phyloP scores from a whole-genome alignment of 306 rosid genomes.

The Calophaca sinica region DNA sequence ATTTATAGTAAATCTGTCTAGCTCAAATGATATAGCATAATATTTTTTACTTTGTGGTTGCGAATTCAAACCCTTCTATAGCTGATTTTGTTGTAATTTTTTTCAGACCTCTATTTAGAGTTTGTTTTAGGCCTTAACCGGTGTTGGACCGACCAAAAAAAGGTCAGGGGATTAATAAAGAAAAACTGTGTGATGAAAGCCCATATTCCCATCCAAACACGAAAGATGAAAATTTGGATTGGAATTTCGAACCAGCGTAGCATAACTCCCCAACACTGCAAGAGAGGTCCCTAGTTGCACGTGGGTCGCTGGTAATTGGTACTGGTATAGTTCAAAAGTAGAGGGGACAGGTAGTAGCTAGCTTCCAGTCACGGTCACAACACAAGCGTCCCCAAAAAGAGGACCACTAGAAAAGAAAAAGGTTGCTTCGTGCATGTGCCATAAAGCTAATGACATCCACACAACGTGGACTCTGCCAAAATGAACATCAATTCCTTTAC shows the following conservation, averaged over 20 bases:
- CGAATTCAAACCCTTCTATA: no score
- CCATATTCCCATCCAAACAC: slow-evolving; percentile 18
- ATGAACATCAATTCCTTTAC: slow-evolving; percentile 37
- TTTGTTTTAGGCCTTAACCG: no score
- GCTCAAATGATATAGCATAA: no score
- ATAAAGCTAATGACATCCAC: slow-evolving; percentile 40
- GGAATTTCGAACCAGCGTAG: slow-evolving; percentile 18
- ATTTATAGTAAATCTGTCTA: no score
- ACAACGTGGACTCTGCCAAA: slow-evolving; percentile 27
- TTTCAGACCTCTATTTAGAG: no score
- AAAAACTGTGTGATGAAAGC: background rate
- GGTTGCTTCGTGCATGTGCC: slow-evolving; percentile 46
- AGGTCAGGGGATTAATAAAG: no score
- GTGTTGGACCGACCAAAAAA: no score
- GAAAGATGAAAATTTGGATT: slow-evolving; percentile 13
- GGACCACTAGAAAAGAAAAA: slow-evolving; percentile 57
- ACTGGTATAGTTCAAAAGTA: slow-evolving; percentile 6
- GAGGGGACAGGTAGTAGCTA: slow-evolving; percentile 42
- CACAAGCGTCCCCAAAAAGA: slow-evolving; percentile 44
- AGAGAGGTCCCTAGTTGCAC: slow-evolving; percentile 45
- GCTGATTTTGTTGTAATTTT: no score
- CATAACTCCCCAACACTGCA: background rate
- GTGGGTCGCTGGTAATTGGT: slow-evolving; percentile 17
- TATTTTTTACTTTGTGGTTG: no score
- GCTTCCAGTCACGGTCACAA: slow-evolving; percentile 52